Evolutionary conservation across 2,329 filamentous ascomycete genomes (phyloP), one percentile per base, ranked within the genome.

Genomic region (Monosporascus sp.): DNA sequence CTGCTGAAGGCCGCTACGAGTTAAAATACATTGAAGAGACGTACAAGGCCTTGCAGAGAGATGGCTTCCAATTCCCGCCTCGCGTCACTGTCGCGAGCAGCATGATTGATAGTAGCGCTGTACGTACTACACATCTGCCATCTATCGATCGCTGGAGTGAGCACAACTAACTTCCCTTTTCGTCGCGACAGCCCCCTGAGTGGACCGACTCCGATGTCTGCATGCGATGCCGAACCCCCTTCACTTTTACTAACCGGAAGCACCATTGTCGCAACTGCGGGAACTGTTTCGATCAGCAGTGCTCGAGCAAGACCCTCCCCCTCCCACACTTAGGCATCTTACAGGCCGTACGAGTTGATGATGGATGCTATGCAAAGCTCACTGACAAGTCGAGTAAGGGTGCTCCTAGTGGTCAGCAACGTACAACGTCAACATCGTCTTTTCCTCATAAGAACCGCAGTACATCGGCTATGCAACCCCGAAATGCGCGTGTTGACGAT

Each of bases 191-290:
- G 87, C 94, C 94, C 9, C 94, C 94, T 0, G 94, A 99, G 73
- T 99, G 94, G 94, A 86, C 87, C 49, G 94, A 99, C 72, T 97
- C 93, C 11, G 94, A 99, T 65, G 93, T 99, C 35, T 99, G 94
- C 70, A 97, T 99, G 91, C 88, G 94, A 68, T 99, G 94, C 70
- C 86, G 94, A 62, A 97, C 93, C 14, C 75, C 91, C 18, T 99
- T 99, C 65, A 97, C 91, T 48, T 97, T 99, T 67, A 99, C 93
- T 52, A 99, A 99, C 70, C 87, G 94, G 65, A 99, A 97, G 69
- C 94, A 99, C 68, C 94, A 99, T 70, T 99, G 94, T 67, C 86
- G 94, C 60, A 99, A 99, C 70, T 99, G 94, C 66, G 94, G 94
- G 50, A 96, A 94, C 71, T 94, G 96, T 65, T 99, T 99, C 69